Conservation (phyloP, 2,329 filamentous ascomycete genomes). For the Trichoderma afroharzianum region DNA sequence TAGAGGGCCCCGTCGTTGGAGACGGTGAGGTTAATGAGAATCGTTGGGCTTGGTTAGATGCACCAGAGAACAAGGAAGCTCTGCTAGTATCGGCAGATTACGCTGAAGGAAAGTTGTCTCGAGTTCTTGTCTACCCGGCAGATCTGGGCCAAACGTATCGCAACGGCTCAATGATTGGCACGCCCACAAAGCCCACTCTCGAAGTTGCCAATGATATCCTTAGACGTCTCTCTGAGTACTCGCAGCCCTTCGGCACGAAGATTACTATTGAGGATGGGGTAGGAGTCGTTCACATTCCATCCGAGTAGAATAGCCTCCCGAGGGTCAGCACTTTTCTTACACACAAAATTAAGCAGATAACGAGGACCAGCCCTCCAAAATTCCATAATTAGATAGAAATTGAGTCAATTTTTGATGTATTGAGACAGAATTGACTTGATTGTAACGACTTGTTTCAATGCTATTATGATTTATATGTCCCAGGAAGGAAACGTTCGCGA, state of each 20-base stretch:
- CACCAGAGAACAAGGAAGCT: constrained; percentile 6
- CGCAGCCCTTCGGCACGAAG: neutral
- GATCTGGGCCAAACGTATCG: neutral
- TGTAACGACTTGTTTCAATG: neutral
- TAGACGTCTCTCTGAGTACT: neutral
- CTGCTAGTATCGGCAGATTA: neutral
- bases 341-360: neutral
- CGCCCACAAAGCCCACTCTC: neutral
- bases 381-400: neutral
- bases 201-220: constrained; percentile 1
- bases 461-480: neutral
- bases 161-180: neutral
- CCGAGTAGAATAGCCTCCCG: neutral
- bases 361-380: neutral
- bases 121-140: neutral
- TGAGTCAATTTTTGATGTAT: neutral
- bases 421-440: neutral
- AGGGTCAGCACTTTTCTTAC: neutral
- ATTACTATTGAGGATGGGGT: constrained; percentile 1
- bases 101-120: neutral
- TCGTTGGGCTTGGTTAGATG: constrained; percentile 7
- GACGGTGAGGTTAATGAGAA: neutral
- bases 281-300: neutral
- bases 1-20: neutral
- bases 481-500: neutral